Evolutionary conservation across 2,329 filamentous ascomycete genomes (phyloP).

Genomic region (Xylariaceae sp.): DNA sequence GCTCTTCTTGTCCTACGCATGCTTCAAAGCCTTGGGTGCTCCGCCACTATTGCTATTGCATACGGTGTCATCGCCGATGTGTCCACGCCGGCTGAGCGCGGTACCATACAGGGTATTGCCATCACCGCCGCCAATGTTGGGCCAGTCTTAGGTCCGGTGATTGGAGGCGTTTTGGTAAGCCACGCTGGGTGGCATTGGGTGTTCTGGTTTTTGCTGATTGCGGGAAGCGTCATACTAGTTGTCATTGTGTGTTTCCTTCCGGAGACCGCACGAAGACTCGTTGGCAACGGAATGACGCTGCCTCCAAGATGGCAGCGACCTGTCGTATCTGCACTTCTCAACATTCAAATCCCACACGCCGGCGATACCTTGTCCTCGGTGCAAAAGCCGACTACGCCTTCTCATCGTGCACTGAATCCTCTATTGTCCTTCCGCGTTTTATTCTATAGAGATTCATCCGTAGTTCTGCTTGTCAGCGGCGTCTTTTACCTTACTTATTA

Average conservation of each 20-base stretch:
- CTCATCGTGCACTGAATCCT: slow-evolving; percentile 4
- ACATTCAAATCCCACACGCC: neutral
- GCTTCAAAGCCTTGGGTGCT: slow-evolving; percentile 15
- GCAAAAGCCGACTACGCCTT: neutral
- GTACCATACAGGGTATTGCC: slow-evolving; percentile 9
- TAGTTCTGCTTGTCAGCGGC: neutral
- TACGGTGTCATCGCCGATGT: slow-evolving; percentile 21
- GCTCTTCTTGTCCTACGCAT: slow-evolving; percentile 12
- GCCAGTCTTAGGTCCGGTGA: slow-evolving; percentile 9
- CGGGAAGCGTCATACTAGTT: slow-evolving; percentile 2
- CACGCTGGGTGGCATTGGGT: slow-evolving; percentile 15
- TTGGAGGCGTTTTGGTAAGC: slow-evolving; percentile 12
- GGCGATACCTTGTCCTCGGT: slow-evolving; percentile 8
- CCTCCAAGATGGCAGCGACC: slow-evolving; percentile 13
- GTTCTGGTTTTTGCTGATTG: slow-evolving; percentile 19
- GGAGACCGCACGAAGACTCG: slow-evolving; percentile 32
- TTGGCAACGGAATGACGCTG: slow-evolving; percentile 18
- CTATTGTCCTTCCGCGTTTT: neutral
- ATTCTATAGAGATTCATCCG: slow-evolving; percentile 1
- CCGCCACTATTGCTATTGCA: slow-evolving; percentile 10
- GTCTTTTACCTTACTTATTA: slow-evolving; percentile 3
- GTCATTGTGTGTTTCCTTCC: slow-evolving; percentile 20
- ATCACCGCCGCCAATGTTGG: slow-evolving; percentile 7
- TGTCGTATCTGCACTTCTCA: slow-evolving; percentile 16
- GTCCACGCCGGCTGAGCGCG: slow-evolving; percentile 17